phyloP scores from a whole-genome alignment of 2,329 filamentous ascomycete species.

The Pestalotiopsis sp. region DNA sequence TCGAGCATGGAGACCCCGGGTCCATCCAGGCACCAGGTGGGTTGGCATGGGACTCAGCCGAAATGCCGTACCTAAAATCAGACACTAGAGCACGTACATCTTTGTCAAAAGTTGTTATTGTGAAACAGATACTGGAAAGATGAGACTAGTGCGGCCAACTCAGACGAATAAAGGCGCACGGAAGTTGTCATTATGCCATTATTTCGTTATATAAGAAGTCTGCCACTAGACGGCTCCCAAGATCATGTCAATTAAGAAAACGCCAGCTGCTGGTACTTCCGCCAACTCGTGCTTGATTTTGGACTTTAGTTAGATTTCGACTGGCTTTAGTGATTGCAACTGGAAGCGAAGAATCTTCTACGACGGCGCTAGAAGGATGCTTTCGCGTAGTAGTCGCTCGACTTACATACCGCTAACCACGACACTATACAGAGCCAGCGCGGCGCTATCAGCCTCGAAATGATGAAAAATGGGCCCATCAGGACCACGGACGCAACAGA shows the following conservation, averaged over 20 bases:
- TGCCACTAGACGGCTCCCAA: not conserved
- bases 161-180: not conserved
- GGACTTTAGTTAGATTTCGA: not conserved
- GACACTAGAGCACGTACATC: not conserved
- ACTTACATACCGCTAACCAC: not conserved
- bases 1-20: not conserved
- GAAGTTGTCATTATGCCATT: not conserved
- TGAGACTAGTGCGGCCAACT: not conserved
- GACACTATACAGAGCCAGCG: not conserved
- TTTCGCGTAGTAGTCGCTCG: not conserved
- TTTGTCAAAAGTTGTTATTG: not conserved
- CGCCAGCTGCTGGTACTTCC: not conserved
- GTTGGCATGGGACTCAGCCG: not conserved
- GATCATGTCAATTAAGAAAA: not conserved
- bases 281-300: not conserved
- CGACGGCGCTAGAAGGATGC: not conserved
- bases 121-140: not conserved
- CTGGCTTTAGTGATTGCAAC: not conserved
- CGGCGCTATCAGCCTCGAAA: constrained; percentile 9
- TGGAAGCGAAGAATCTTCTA: not conserved
- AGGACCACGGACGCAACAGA: not conserved
- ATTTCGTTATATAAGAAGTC: not conserved
- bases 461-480: constrained; percentile 1
- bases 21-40: not conserved
- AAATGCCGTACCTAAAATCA: not conserved